Evolutionary conservation across 139 green algal genomes (phyloP), one percentile per base, ranked within the genome.

Genomic region (Gonium pectorale): DNA sequence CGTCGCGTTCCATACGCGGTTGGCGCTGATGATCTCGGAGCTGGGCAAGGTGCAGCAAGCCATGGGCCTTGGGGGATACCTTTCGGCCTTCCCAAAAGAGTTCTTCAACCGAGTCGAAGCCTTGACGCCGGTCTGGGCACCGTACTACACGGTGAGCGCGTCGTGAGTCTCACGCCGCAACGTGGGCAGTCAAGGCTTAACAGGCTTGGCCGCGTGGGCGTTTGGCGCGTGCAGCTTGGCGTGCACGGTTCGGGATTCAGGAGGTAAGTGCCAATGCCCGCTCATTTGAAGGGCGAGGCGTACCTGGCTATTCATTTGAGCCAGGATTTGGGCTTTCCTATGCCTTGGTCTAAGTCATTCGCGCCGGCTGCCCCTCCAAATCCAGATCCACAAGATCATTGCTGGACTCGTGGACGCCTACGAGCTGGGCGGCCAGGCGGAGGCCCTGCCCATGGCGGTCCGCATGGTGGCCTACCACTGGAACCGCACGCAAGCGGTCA

Each of bases 301-400:
- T n/a, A n/a, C n/a, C n/a, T n/a, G n/a, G n/a, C n/a, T n/a, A n/a
- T n/a, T n/a, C n/a, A n/a, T n/a, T n/a, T n/a, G n/a, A n/a, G n/a
- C n/a, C n/a, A n/a, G n/a, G n/a, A n/a, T n/a, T n/a, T n/a, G n/a
- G n/a, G n/a, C n/a, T n/a, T n/a, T n/a, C n/a, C n/a, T n/a, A n/a
- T n/a, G n/a, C n/a, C n/a, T n/a, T n/a, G n/a, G n/a, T n/a, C n/a
- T n/a, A n/a, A n/a, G n/a, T n/a, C n/a, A 22, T 62, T 22, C 13
- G 13, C 52, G 52, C 46, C 11, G 11, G 11, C 46, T 15, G 46
- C 11, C 15, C 46, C 46, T 54, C 11, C n/a, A 40, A 5, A 37
- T 72, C 51, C 91, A 94, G 88, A 94, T 95, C 37, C 93, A 96
- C 88, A 95, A 96, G 87, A 89, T 96, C 59, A 91, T 96, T 73